Conservation (phyloP, 2,329 filamentous ascomycete genomes). For the Cladosporium sp. region DNA sequence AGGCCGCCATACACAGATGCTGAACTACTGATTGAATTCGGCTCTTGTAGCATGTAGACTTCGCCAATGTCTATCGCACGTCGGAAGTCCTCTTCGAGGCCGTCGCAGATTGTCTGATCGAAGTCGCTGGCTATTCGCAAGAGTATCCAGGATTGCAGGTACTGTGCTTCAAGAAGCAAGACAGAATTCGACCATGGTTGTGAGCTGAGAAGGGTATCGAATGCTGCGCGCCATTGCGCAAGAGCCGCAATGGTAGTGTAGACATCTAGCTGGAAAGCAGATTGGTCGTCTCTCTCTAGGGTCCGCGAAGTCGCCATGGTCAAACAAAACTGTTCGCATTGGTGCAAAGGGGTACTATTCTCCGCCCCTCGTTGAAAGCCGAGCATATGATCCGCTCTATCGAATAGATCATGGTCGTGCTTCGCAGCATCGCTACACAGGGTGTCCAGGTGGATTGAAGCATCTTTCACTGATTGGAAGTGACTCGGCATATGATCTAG, state of each 20-base stretch:
- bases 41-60: not conserved
- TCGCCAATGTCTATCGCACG: not conserved
- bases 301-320: not conserved
- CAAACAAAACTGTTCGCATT: not conserved
- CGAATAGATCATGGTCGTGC: not conserved
- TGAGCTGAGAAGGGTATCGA: conserved; percentile 1
- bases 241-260: not conserved
- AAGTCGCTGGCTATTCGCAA: conserved; percentile 1
- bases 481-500: not conserved
- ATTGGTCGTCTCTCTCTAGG: not conserved
- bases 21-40: not conserved
- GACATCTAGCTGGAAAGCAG: not conserved
- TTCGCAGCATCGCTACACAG: not conserved
- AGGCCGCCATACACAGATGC: not conserved
- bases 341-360: not conserved
- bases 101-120: not conserved
- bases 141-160: conserved; percentile 11
- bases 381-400: not conserved
- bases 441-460: conserved; percentile 10
- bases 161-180: conserved; percentile 19
- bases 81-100: not conserved
- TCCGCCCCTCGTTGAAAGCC: not conserved
- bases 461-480: conserved; percentile 12
- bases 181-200: conserved; percentile 1
- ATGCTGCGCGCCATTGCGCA: conserved; percentile 7